Evolutionary conservation across 2,329 filamentous ascomycete genomes (phyloP).

Genomic region (Hypoxylon sp.): DNA sequence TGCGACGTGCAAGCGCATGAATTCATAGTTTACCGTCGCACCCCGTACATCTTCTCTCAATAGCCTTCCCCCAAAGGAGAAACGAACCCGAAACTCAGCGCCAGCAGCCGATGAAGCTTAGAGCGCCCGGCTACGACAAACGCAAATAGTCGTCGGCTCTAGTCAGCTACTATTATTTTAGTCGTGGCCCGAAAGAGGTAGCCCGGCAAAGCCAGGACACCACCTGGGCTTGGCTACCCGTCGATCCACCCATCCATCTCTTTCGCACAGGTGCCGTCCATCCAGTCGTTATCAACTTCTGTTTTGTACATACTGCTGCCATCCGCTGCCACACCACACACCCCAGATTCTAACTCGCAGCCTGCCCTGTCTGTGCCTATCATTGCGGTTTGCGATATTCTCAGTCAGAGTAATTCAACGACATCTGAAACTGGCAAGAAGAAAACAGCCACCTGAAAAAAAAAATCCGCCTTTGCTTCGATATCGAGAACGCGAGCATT

Average conservation of each 20-base stretch:
- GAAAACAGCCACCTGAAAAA: constrained; percentile 21
- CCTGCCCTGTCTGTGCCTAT: constrained; percentile 49
- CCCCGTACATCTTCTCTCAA: constrained; percentile 11
- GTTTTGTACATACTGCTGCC: constrained; percentile 48
- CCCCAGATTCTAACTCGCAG: constrained; percentile 52
- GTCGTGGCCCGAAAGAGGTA: constrained; percentile 36
- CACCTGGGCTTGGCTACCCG: constrained; percentile 50
- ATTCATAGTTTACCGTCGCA: constrained; percentile 13
- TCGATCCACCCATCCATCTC: constrained; percentile 51
- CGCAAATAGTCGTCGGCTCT: constrained; percentile 33
- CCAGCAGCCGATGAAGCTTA: constrained; percentile 30
- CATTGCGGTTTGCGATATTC: constrained; percentile 43
- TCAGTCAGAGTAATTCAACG: constrained; percentile 31
- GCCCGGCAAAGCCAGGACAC: constrained; percentile 45
- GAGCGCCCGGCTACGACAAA: constrained; percentile 28
- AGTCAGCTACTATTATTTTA: constrained; percentile 34
- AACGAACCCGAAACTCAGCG: constrained; percentile 37
- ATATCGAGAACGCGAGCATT: constrained; percentile 32
- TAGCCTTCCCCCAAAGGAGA: constrained; percentile 23
- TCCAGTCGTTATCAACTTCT: constrained; percentile 48
- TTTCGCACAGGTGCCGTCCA: constrained; percentile 44
- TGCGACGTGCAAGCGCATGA: constrained; percentile 30
- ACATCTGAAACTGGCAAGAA: constrained; percentile 38
- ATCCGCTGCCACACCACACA: constrained; percentile 49
- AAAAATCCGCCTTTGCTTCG: constrained; percentile 17